Evolutionary conservation across 345 rosid genomes (phyloP).

Genomic region (Triadica sebifera): DNA sequence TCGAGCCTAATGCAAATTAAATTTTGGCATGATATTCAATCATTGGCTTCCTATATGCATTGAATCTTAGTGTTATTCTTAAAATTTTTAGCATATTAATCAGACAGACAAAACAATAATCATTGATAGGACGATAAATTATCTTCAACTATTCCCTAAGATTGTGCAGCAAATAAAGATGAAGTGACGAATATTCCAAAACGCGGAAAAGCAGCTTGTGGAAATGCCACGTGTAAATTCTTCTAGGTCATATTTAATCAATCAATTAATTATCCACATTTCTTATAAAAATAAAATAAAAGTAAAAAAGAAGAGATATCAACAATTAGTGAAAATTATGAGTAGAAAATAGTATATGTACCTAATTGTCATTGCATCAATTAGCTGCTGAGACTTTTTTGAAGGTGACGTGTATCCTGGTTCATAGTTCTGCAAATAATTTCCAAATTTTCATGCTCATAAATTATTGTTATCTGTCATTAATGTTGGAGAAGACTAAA

Average conservation of each 20-base stretch:
- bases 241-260: background rate
- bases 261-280: background rate
- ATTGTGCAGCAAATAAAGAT: conserved; percentile 5
- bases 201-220: conserved; percentile 2
- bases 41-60: too few relatives aligned
- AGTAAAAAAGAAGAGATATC: too few relatives aligned
- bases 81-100: background rate
- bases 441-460: too few relatives aligned
- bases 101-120: background rate
- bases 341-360: conserved; percentile 19
- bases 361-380: conserved; percentile 65
- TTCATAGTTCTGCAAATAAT: conserved; percentile 52
- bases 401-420: conserved; percentile 68
- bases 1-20: too few relatives aligned
- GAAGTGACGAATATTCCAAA: conserved; percentile 3
- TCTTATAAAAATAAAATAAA: too few relatives aligned
- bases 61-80: too few relatives aligned
- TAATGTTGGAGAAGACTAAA: too few relatives aligned
- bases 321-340: background rate
- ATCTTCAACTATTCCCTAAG: conserved; percentile 10
- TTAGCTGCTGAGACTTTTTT: conserved; percentile 46
- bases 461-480: background rate
- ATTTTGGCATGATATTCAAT: too few relatives aligned
- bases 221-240: conserved; percentile 8
- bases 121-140: background rate